Percentiles rank a stretch among this genome's conserved stretches.
Conservation (phyloP, 2,329 filamentous ascomycete genomes). For the Aureobasidium sp. region DNA sequence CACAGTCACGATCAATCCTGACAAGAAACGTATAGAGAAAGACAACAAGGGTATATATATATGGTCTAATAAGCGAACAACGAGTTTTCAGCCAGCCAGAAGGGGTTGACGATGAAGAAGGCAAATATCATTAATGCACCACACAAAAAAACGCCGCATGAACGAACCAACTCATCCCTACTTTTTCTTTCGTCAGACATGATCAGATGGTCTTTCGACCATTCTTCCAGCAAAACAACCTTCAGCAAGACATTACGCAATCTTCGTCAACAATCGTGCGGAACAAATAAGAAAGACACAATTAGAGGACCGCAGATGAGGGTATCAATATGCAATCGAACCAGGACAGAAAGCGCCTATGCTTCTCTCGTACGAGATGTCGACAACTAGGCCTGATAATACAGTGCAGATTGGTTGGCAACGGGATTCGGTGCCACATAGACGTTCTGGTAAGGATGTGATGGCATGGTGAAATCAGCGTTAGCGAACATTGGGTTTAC, state of each 20-base stretch:
- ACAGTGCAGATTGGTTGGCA: conserved; percentile 2
- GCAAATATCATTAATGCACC: neutral
- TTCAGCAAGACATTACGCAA: neutral
- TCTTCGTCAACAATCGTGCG: neutral
- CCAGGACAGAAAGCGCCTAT: neutral
- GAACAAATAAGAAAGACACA: neutral
- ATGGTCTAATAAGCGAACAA: conserved; percentile 1
- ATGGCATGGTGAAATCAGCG: conserved; percentile 68
- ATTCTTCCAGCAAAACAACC: neutral
- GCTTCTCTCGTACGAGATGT: neutral
- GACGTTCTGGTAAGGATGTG: conserved; percentile 73
- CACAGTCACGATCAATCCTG: neutral
- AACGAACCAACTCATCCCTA: neutral
- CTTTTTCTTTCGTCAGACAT: conserved; percentile 9
- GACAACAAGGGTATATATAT: conserved; percentile 1
- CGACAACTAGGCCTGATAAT: conserved; percentile 5
- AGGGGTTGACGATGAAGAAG: neutral
- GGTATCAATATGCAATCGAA: conserved; percentile 4
- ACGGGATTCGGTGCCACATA: conserved; percentile 61
- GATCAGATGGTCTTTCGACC: neutral
- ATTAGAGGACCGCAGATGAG: neutral
- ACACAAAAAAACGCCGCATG: neutral
- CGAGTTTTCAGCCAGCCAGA: neutral
- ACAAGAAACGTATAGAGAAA: neutral
- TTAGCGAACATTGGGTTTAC: conserved; percentile 62